A percentile compares a stretch with the other conserved stretches of the same genome.
Conservation (phyloP, 139 green algal species). For the Ostreobium quekettii region DNA sequence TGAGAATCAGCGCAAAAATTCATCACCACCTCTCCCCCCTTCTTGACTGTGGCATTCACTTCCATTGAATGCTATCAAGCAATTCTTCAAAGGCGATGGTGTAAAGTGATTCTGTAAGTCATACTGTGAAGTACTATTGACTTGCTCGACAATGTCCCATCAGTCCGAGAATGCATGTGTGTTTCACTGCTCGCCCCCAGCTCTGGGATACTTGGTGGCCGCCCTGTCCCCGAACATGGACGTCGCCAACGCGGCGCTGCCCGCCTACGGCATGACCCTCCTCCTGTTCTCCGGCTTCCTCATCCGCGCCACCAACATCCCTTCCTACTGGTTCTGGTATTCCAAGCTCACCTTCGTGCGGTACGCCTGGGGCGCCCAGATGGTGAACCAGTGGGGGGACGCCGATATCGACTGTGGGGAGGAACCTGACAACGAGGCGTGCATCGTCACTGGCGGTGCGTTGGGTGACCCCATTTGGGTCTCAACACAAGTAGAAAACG, state of each 20-base stretch:
- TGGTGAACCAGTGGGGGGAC: slow-evolving; percentile 53
- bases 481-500: too few species aligned
- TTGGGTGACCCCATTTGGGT: neutral
- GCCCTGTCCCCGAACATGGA: slow-evolving; percentile 41
- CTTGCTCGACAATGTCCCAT: neutral
- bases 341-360: slow-evolving; percentile 37
- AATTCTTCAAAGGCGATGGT: too few species aligned
- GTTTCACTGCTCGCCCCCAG: neutral
- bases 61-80: too few species aligned
- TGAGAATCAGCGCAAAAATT: too few species aligned
- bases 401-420: slow-evolving; percentile 15
- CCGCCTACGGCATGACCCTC: slow-evolving; percentile 33
- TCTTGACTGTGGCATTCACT: too few species aligned
- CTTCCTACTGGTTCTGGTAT: slow-evolving; percentile 44
- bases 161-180: neutral
- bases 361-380: slow-evolving; percentile 42
- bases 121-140: neutral
- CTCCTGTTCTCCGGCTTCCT: slow-evolving; percentile 39
- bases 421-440: neutral
- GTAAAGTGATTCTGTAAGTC: neutral
- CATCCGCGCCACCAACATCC: slow-evolving; percentile 39
- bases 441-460: neutral
- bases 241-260: slow-evolving; percentile 53
- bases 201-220: slow-evolving; percentile 22
- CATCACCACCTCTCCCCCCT: too few species aligned